Base-by-base conservation (phyloP, 306 rosid species). In the Comarum palustre region DNA sequence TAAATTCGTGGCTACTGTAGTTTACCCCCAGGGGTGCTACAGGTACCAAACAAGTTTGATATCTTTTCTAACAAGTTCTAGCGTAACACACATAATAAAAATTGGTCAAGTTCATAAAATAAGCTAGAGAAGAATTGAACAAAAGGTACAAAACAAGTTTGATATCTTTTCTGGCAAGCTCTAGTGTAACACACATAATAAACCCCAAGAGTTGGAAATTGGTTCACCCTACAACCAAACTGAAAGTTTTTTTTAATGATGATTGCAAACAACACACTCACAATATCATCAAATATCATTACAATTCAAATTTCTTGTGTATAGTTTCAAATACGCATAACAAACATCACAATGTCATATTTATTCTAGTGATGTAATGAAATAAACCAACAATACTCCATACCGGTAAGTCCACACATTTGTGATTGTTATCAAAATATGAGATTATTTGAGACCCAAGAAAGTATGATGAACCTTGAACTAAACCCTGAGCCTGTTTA, bases 61-160 rank as follows among this genome's bases (percentile, higher is more conserved):
- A n/a, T n/a, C n/a, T n/a, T n/a, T n/a, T n/a, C n/a, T n/a, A n/a
- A n/a, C n/a, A n/a, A n/a, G n/a, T n/a, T n/a, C n/a, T n/a, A n/a
- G n/a, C n/a, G n/a, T n/a, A n/a, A n/a, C n/a, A n/a, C n/a, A n/a
- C n/a, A n/a, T n/a, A n/a, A n/a, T n/a, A n/a, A n/a, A n/a, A n/a
- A n/a, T n/a, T n/a, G n/a, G n/a, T n/a, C n/a, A 88, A 69, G 78
- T 79, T 79, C 41, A 79, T 75, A 52, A 79, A 74, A 74, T 73
- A 79, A 3, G 79, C 82, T 25, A 73, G 59, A 5, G 66, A 60
- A 9, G 79, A 79, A 52, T 74, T 79, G 82, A 79, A 74, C 24
- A 74, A 29, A 69, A 84, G 74, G 66, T 72, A 81, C 80, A 71
- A 79, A 54, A 73, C 29, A 6, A 36, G 41, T 71, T 58, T 75